Base-by-base conservation (phyloP, 2,329 filamentous ascomycete genomes). In the Hymenoscyphus albidus region DNA sequence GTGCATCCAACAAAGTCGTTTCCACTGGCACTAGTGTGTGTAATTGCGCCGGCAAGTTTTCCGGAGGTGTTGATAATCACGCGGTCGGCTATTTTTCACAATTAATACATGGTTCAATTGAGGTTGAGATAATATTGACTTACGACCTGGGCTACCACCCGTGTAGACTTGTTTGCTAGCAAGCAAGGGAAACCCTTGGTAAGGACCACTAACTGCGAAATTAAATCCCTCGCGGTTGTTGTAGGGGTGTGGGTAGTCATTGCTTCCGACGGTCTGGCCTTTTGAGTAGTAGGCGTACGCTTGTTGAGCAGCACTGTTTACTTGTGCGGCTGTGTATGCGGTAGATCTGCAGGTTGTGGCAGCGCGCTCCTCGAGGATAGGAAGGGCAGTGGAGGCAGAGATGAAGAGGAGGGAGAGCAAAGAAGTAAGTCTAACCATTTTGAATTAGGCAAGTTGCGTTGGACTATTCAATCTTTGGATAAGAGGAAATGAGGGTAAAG, bases 1-100 rank as follows among this genome's bases (percentile, higher is more conserved):
- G 66, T 59, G 76, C 88, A 91, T n/a, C 80, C 82, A 63, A 91
- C 86, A 76, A 91, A 91, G 76, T 83, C 80, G 74, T 90, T 87
- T 7, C 86, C 86, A 60, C 81, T 85, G 18, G 88, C 88, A 35
- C 88, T 88, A 27, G 86, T 89, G 72, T 91, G 89, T 0, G 89
- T 91, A 67, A 91, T 89, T 35, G 83, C 78, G 44, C 87, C 88
- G 14, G 86, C 88, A 56, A 84, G 80, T 64, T 81, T 65, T 70
- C 87, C 83, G 16, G 76, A 66, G 0, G 72, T 79, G 72, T 85
- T 88, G 77, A 91, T 86, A 39, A 89, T 76, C 62, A 90, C 85
- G 59, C 88, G 85, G 73, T 91, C 88, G 18, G 88, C 85, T 83
- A 58, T 38, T 58, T 40, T 40, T 31, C 44, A 38, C 61, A 27